Base-by-base conservation (phyloP, 192 early-diverging fungal species). In the Geranomyces variabilis region DNA sequence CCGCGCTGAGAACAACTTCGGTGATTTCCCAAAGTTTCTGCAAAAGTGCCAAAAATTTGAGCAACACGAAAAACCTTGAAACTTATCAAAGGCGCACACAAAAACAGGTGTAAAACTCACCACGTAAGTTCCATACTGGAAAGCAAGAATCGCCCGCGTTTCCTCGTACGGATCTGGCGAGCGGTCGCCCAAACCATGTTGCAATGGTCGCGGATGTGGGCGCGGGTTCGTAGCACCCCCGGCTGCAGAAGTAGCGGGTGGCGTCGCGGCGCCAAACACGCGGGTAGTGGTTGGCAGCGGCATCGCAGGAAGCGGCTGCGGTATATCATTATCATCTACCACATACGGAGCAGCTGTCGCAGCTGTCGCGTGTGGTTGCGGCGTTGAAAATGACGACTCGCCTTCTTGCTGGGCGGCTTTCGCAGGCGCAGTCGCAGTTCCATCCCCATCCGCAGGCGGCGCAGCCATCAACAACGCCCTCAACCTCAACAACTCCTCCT, bases 11-110 rank as follows among this genome's bases (percentile, higher is more conserved):
- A n/a, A 70, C 51, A 12, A 70, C 68, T 7, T 70, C 68, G 30
- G 68, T 70, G 36, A 70, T 70, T 47, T 70, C 68, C 68, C 68
- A 70, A 24, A 70, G 36, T 19, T 61, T 41, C 36, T 41, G n/a
- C n/a, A n/a, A n/a, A n/a, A n/a, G n/a, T n/a, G n/a, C n/a, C n/a
- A n/a, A n/a, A n/a, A n/a, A n/a, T n/a, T n/a, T n/a, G n/a, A 41
- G 36, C 36, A 41, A 7, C 3, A 7, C 36, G 10, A 41, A 41
- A 10, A 41, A 10, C 3, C 36, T 10, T 10, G 36, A 3, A 7
- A 3, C 10, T 41, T 41, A 41, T 3, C 36, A 41, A 3, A 41
- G 36, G 10, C 36, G 36, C 36, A 10, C 36, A 41, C 3, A 41
- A 41, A 41, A 41, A 41, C 36, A 41, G 36, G 36, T 10, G 36